Conservation (phyloP, 2,329 filamentous ascomycete genomes). For the Colletotrichum sidae region DNA sequence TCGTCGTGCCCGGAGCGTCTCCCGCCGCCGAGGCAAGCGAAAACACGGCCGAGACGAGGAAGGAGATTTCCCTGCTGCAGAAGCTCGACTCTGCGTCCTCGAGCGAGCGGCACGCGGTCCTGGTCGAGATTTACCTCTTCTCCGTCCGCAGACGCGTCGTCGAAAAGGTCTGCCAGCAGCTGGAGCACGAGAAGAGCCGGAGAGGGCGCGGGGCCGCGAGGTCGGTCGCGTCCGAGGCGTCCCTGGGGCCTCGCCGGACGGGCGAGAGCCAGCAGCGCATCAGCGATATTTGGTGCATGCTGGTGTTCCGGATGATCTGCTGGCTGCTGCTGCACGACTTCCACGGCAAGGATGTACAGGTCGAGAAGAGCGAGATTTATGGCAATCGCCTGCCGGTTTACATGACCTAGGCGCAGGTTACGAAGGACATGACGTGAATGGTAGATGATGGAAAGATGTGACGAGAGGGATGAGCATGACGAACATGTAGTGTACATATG, state of each 20-base stretch:
- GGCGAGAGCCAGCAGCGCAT: conserved; percentile 9
- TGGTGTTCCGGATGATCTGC: conserved; percentile 53
- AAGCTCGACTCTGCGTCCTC: conserved; percentile 25
- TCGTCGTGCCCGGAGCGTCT: not conserved
- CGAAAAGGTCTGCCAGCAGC: conserved; percentile 19
- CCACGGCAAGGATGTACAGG: conserved; percentile 48
- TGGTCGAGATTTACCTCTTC: conserved; percentile 27
- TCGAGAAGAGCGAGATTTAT: conserved; percentile 48
- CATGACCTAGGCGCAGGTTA: conserved; percentile 38
- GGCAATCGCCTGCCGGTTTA: conserved; percentile 50
- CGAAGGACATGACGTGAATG: not conserved
- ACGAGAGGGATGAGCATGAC: not conserved
- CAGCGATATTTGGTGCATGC: conserved; percentile 46
- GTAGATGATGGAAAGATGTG: not conserved
- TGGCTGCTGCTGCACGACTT: conserved; percentile 54
- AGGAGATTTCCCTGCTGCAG: conserved; percentile 26
- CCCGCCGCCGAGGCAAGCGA: not conserved
- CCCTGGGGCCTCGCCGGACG: not conserved
- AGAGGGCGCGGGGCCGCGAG: conserved; percentile 8
- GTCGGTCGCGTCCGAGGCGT: conserved; percentile 23
- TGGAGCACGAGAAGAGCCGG: conserved; percentile 5
- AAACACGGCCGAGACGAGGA: conserved; percentile 2
- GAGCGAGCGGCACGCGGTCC: conserved; percentile 21
- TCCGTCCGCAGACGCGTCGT: conserved; percentile 22
- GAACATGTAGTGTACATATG: not conserved